These are phyloP conservation scores for Arachnomyces sp. DNA, from an alignment of 2,329 filamentous ascomycete genomes.

Conservation along the genomic window DNA sequence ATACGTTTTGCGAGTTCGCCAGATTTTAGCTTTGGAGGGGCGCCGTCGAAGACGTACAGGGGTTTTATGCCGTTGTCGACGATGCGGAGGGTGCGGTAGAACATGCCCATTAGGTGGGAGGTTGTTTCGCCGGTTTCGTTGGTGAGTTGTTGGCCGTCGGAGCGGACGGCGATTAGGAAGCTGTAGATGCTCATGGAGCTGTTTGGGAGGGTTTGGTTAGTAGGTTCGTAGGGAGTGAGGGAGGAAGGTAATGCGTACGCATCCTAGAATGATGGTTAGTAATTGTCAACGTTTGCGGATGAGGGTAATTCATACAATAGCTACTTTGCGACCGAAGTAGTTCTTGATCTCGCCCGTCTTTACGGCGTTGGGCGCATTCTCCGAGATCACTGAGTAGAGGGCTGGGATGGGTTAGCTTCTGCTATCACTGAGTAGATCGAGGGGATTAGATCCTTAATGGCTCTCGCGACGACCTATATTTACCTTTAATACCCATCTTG, in stretches of 20 bases:
- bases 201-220: slow-evolving; percentile 16
- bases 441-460: slow-evolving; percentile 52
- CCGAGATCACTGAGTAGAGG: slow-evolving; percentile 72
- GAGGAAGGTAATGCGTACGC: slow-evolving; percentile 27
- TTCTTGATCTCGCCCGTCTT: slow-evolving; percentile 98
- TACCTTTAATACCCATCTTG: slow-evolving; percentile 46
- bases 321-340: slow-evolving; percentile 96
- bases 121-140: slow-evolving; percentile 93
- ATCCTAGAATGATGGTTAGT: slow-evolving; percentile 28
- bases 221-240: background rate
- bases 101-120: slow-evolving; percentile 98
- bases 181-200: slow-evolving; percentile 98
- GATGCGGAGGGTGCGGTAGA: slow-evolving; percentile 96
- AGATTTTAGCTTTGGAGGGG: slow-evolving; percentile 93
- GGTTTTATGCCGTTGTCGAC: slow-evolving; percentile 99
- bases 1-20: slow-evolving; percentile 94
- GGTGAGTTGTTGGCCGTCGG: slow-evolving; percentile 91
- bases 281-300: background rate
- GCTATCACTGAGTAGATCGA: too few relatives aligned
- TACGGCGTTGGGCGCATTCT: slow-evolving; percentile 89
- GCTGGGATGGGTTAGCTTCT: slow-evolving; percentile 34
- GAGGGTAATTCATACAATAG: slow-evolving; percentile 60
- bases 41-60: slow-evolving; percentile 94
- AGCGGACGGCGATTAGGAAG: slow-evolving; percentile 94
- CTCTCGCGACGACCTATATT: slow-evolving; percentile 16